Conservation (phyloP, 2,329 filamentous ascomycete species). For the Fusarium sp. region DNA sequence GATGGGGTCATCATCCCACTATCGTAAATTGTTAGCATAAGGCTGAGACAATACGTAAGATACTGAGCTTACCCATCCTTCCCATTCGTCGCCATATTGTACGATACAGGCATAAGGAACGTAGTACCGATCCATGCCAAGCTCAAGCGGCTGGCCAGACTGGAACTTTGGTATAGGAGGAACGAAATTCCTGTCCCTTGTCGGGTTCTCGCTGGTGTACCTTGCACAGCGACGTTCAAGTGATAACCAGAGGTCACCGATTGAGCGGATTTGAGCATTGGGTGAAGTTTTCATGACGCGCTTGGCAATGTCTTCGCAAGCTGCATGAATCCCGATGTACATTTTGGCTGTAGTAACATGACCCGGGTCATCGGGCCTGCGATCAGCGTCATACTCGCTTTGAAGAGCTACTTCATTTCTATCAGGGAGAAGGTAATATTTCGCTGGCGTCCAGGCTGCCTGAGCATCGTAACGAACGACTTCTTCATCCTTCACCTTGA, state of each 20-base stretch:
- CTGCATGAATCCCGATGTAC: conserved; percentile 5
- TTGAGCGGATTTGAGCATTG: not conserved
- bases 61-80: conserved; percentile 9
- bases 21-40: not conserved
- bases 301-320: conserved; percentile 1
- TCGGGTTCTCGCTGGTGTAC: not conserved
- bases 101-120: not conserved
- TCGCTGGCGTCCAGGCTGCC: not conserved
- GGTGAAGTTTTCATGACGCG: not conserved
- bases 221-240: conserved; percentile 17
- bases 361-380: not conserved
- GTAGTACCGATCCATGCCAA: conserved; percentile 3
- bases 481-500: not conserved
- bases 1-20: conserved; percentile 20
- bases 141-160: not conserved
- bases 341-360: not conserved
- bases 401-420: not conserved
- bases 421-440: not conserved
- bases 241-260: conserved; percentile 6
- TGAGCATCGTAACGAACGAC: not conserved
- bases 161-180: not conserved
- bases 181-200: not conserved
- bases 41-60: fast-evolving
- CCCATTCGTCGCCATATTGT: not conserved
- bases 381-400: not conserved